These are phyloP conservation scores for Gossypium bickii DNA, from an alignment of 345 rosid genomes.

Conservation along the genomic window DNA sequence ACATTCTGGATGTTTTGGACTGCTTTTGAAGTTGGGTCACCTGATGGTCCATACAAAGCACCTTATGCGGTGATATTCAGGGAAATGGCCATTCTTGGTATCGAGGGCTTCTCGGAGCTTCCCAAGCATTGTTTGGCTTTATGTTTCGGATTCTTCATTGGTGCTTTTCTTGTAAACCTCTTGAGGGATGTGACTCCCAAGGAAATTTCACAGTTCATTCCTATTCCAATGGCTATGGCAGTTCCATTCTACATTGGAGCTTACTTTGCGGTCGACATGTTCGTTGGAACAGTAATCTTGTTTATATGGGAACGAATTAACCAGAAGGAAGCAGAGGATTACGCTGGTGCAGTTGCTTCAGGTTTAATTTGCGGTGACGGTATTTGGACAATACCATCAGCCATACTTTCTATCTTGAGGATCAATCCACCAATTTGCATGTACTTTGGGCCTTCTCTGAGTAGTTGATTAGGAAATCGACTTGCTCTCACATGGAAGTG, in stretches of 20 bases:
- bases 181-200: slow-evolving; percentile 62
- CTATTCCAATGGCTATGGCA: slow-evolving; percentile 93
- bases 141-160: slow-evolving; percentile 65
- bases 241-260: slow-evolving; percentile 87
- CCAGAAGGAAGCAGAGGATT: slow-evolving; percentile 70
- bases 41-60: slow-evolving; percentile 83
- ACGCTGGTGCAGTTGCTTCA: slow-evolving; percentile 76
- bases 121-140: slow-evolving; percentile 76
- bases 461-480: slow-evolving; percentile 28
- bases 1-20: slow-evolving; percentile 90
- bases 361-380: slow-evolving; percentile 92
- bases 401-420: slow-evolving; percentile 78
- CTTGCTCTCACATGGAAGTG: background rate
- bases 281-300: slow-evolving; percentile 71
- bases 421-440: slow-evolving; percentile 89
- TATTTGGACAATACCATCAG: slow-evolving; percentile 89
- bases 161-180: slow-evolving; percentile 61
- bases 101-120: slow-evolving; percentile 71
- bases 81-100: slow-evolving; percentile 84
- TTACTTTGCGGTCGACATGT: slow-evolving; percentile 88
- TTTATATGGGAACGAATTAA: slow-evolving; percentile 68
- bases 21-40: slow-evolving; percentile 80
- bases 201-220: slow-evolving; percentile 68
- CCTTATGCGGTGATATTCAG: slow-evolving; percentile 83
- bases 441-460: slow-evolving; percentile 69